A percentile compares a stretch with the other conserved stretches of the same genome.
phyloP scores from a whole-genome alignment of 1,284 basidiomycete species.

The Ustilago bromivora region DNA sequence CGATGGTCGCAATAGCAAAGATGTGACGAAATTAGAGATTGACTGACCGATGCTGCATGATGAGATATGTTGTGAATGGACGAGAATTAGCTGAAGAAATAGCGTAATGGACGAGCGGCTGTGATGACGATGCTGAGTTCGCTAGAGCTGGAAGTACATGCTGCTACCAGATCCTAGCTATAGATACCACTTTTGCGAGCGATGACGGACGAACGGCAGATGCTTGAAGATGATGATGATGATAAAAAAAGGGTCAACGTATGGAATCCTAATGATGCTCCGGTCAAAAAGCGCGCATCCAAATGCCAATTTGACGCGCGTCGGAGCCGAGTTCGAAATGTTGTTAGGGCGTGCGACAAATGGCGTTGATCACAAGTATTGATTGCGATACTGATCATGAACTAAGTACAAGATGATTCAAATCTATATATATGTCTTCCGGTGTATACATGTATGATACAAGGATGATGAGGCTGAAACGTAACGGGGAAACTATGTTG shows the following conservation, averaged over 20 bases:
- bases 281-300: constrained; percentile 20
- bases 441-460: no score
- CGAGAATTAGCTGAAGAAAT: background rate
- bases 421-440: no score
- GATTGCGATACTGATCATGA: no score
- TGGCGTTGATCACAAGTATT: no score
- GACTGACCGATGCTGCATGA: constrained; percentile 10
- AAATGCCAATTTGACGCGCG: constrained; percentile 13
- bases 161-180: background rate
- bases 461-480: no score
- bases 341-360: no score
- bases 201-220: no score
- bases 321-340: constrained; percentile 27
- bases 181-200: background rate
- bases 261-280: background rate
- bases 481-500: no score
- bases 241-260: background rate
- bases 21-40: background rate
- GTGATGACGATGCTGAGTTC: background rate
- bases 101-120: background rate
- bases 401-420: no score
- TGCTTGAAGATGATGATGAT: background rate
- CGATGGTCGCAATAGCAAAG: background rate
- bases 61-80: background rate
- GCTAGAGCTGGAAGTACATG: background rate